Base-by-base conservation (phyloP, 1,284 basidiomycete species). In the Ustilago sp. region DNA sequence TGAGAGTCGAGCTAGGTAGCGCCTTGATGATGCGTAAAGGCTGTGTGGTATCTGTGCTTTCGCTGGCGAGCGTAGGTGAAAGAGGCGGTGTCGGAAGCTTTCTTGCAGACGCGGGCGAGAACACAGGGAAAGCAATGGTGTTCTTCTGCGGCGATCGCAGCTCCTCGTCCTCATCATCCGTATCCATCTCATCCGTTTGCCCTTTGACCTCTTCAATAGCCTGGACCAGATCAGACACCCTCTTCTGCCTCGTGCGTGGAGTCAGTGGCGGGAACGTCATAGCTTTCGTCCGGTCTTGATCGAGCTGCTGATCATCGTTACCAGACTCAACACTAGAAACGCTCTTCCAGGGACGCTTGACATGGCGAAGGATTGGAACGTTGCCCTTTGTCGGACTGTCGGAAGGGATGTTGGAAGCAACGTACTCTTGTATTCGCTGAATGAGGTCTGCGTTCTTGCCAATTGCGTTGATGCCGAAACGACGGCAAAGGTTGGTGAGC, bases 11-110 rank as follows among this genome's bases (percentile, higher is more conserved):
- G 55, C 59, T 75, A 5, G 73, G 73, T 3, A 75, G 64, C 15
- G 68, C 73, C 47, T 79, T 80, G 70, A 79, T 64, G 66, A 79
- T 75, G 50, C 79, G 71, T 3, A 76, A 66, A 9, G 79, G 77
- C 61, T 70, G 66, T 12, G 69, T 75, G 7, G 64, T 31, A 13
- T 55, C 41, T 2, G 56, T 23, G 34, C 28, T 35, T 3, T 61
- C 50, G 15, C 38, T 12, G 8, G 13, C 53, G 19, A 8, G 32
- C 8, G 53, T 31, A 7, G 54, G 31, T 23, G 68, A 43, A 13
- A 55, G 39, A 19, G 47, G 68, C n/a, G 68, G 63, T 23, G 31
- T 36, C 9, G 52, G 36, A 41, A 53, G 50, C 53, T 50, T 50
- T 23, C 38, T 54, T 36, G n/a, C 31, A 1, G 63, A 54, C 11